Evolutionary conservation across 2,329 filamentous ascomycete genomes (phyloP).

Genomic region (Penicillium sp.): DNA sequence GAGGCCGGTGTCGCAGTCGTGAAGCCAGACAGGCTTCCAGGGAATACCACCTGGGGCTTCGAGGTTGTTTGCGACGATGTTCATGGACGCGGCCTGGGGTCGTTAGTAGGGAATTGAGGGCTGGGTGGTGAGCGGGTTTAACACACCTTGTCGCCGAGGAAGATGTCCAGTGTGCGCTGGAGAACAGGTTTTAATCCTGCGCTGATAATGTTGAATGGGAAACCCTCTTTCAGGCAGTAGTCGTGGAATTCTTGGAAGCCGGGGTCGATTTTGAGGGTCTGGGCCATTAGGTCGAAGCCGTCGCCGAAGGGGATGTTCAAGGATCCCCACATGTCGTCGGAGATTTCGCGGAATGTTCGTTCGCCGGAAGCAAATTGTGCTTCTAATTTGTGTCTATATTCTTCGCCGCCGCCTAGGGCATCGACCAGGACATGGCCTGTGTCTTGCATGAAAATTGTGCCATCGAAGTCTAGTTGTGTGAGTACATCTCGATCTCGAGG

Average conservation of each 20-base stretch:
- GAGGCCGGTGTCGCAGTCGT: conserved; percentile 65
- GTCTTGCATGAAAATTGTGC: conserved; percentile 72
- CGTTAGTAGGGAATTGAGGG: not conserved
- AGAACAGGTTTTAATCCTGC: conserved; percentile 67
- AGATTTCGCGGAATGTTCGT: conserved; percentile 68
- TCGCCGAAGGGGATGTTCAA: conserved; percentile 67
- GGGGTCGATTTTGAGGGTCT: conserved; percentile 62
- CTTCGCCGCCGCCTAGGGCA: conserved; percentile 62
- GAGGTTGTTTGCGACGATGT: conserved; percentile 70
- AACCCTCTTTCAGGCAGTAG: conserved; percentile 63
- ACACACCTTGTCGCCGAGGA: conserved; percentile 60
- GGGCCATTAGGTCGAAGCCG: conserved; percentile 65
- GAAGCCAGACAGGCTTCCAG: conserved; percentile 69
- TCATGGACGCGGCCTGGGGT: conserved; percentile 54
- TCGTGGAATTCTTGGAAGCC: conserved; percentile 66
- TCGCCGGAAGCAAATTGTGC: conserved; percentile 66
- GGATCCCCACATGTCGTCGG: conserved; percentile 71
- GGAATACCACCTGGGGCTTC: conserved; percentile 59
- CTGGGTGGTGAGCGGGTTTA: conserved; percentile 20
- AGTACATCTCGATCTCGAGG: not conserved
- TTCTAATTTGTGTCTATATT: conserved; percentile 59
- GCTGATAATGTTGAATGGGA: conserved; percentile 70
- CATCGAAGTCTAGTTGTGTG: conserved; percentile 61
- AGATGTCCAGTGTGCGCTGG: conserved; percentile 62
- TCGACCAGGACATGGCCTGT: conserved; percentile 71